Percentiles rank a stretch among this genome's conserved stretches.
phyloP scores from a whole-genome alignment of 1,284 basidiomycete species.

The Retiboletus flavoniger region DNA sequence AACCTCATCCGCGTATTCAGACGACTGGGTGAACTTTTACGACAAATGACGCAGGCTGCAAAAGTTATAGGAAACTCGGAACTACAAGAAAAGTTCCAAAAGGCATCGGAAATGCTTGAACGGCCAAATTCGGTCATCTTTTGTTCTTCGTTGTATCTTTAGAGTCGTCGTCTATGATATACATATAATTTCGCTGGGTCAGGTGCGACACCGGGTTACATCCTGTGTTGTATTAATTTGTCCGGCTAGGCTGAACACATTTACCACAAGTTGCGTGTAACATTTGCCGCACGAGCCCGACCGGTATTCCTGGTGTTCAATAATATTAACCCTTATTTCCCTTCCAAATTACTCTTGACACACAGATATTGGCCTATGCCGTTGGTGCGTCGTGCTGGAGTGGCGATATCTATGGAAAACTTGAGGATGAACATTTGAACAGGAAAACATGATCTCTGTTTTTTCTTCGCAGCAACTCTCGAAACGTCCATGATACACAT shows the following conservation, averaged over 20 bases:
- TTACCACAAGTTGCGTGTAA: too few species aligned
- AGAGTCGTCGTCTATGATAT: constrained; percentile 3
- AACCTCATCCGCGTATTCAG: constrained; percentile 93
- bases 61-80: constrained; percentile 96
- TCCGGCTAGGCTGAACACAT: not conserved
- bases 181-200: not conserved
- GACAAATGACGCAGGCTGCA: constrained; percentile 94
- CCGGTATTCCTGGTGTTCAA: too few species aligned
- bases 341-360: not conserved
- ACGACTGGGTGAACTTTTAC: constrained; percentile 87
- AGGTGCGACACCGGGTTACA: not conserved
- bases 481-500: constrained; percentile 13
- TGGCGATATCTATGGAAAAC: too few species aligned
- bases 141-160: constrained; percentile 77
- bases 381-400: not conserved
- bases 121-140: constrained; percentile 93
- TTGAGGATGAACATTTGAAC: not conserved
- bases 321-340: too few species aligned
- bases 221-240: not conserved
- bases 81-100: constrained; percentile 88
- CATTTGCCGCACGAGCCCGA: too few species aligned
- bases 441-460: not conserved
- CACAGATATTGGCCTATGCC: not conserved
- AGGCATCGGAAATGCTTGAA: constrained; percentile 85
- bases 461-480: constrained; percentile 39